Evolutionary conservation across 192 early-diverging fungal genomes (phyloP).

Genomic region (Coemansia sp.): DNA sequence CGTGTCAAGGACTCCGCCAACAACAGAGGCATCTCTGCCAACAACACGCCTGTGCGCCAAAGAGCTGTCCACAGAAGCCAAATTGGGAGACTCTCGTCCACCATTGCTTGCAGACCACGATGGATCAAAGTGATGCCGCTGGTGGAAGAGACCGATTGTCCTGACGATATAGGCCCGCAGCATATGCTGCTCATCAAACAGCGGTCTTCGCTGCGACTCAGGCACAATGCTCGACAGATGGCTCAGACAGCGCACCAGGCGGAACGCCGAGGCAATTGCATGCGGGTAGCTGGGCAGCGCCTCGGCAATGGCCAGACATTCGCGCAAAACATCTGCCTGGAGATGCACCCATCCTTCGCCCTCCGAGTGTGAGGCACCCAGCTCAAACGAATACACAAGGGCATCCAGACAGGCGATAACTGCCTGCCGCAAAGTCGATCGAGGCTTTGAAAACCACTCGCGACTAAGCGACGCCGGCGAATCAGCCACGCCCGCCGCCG

Average conservation of each 20-base stretch:
- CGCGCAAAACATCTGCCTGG: conserved; percentile 39
- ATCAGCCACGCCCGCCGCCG: background rate
- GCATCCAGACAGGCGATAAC: conserved; percentile 34
- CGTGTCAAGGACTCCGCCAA: conserved; percentile 21
- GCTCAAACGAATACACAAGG: conserved; percentile 16
- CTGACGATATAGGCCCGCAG: conserved; percentile 27
- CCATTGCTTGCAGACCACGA: background rate
- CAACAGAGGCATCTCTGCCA: conserved; percentile 25
- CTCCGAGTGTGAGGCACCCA: background rate
- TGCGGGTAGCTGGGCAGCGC: conserved; percentile 44
- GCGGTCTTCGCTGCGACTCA: conserved; percentile 11
- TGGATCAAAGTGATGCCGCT: conserved; percentile 17
- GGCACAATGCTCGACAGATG: conserved; percentile 10
- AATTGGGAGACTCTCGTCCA: background rate
- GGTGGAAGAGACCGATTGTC: conserved; percentile 22
- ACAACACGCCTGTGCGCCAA: background rate
- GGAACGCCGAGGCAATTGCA: conserved; percentile 30
- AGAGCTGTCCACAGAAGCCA: background rate
- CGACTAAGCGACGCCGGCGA: conserved; percentile 1
- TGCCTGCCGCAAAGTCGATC: conserved; percentile 9
- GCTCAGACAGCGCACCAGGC: conserved; percentile 33
- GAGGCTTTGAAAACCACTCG: conserved; percentile 21
- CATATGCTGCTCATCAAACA: conserved; percentile 42
- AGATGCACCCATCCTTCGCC: conserved; percentile 27
- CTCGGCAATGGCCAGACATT: conserved; percentile 39